Conservation (phyloP, 345 rosid species). For the Rhizophora apiculata region DNA sequence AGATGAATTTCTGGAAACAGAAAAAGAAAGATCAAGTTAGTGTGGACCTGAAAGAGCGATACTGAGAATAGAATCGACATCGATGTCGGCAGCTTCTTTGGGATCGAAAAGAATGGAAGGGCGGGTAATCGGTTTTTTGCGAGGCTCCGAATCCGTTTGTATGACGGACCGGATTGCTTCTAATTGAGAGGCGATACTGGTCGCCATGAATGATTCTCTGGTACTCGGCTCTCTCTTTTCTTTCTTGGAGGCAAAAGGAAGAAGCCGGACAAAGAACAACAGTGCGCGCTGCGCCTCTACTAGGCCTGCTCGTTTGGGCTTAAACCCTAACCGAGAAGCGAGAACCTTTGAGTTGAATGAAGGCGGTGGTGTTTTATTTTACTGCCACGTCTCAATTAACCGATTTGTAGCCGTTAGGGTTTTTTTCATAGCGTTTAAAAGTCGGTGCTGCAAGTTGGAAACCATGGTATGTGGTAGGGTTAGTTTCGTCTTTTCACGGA, state of each 20-base stretch:
- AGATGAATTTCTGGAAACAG: not conserved
- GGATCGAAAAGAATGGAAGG: constrained; percentile 55
- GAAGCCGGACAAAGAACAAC: not conserved
- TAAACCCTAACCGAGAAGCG: not conserved
- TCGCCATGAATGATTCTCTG: constrained; percentile 37
- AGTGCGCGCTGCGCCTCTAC: not conserved
- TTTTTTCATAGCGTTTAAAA: not conserved
- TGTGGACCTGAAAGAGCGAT: constrained; percentile 53
- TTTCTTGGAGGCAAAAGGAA: not conserved
- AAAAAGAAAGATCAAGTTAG: too few relatives aligned
- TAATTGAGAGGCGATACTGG: constrained; percentile 62
- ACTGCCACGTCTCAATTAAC: too few relatives aligned
- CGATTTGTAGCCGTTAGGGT: not conserved
- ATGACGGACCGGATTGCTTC: constrained; percentile 51
- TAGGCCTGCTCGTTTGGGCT: not conserved
- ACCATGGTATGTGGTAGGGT: not conserved
- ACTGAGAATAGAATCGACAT: constrained; percentile 54
- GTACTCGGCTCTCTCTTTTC: too few relatives aligned
- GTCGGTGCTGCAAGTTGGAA: not conserved
- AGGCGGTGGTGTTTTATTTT: too few relatives aligned
- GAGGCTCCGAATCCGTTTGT: constrained; percentile 51
- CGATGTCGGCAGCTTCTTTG: constrained; percentile 72
- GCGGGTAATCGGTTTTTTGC: constrained; percentile 51
- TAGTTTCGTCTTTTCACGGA: not conserved
- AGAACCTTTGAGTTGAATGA: too few relatives aligned